Evolutionary conservation across 2,329 filamentous ascomycete species (phyloP).

Genomic region (Botrytis medusae): DNA sequence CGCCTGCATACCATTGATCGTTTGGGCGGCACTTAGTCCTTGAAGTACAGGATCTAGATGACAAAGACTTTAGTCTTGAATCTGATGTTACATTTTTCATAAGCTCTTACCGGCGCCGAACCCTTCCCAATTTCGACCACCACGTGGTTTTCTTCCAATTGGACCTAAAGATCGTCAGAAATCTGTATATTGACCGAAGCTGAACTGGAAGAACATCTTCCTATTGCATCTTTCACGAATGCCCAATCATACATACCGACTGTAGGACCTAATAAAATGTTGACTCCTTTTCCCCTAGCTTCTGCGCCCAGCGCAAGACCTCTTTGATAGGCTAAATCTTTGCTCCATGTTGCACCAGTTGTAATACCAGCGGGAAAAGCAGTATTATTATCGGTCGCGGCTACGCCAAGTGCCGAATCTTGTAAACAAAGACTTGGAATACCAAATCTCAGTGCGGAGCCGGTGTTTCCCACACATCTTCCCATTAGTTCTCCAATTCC

Average conservation of each 20-base stretch:
- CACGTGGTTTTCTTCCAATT: constrained; percentile 68
- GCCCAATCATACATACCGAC: constrained; percentile 44
- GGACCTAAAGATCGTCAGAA: constrained; percentile 49
- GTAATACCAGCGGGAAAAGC: constrained; percentile 81
- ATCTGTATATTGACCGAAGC: background rate
- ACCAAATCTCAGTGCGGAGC: constrained; percentile 66
- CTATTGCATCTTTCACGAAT: no score
- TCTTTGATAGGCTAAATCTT: constrained; percentile 66
- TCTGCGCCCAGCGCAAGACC: constrained; percentile 69
- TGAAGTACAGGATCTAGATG: constrained; percentile 63
- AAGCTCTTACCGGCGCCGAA: constrained; percentile 51
- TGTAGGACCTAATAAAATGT: constrained; percentile 61
- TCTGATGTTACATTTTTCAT: background rate
- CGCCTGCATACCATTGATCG: constrained; percentile 57
- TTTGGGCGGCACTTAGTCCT: constrained; percentile 50
- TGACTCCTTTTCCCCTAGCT: constrained; percentile 70
- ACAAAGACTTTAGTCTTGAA: background rate
- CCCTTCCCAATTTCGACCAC: constrained; percentile 74
- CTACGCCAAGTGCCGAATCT: constrained; percentile 69
- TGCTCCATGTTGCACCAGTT: constrained; percentile 72
- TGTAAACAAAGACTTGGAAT: constrained; percentile 72
- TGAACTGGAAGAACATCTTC: background rate
- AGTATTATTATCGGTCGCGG: constrained; percentile 71
- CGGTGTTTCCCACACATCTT: constrained; percentile 74
- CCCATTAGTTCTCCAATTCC: constrained; percentile 71